Evolutionary conservation across 805 yeast species (phyloP).

Genomic region (Saturnispora zaruensis): DNA sequence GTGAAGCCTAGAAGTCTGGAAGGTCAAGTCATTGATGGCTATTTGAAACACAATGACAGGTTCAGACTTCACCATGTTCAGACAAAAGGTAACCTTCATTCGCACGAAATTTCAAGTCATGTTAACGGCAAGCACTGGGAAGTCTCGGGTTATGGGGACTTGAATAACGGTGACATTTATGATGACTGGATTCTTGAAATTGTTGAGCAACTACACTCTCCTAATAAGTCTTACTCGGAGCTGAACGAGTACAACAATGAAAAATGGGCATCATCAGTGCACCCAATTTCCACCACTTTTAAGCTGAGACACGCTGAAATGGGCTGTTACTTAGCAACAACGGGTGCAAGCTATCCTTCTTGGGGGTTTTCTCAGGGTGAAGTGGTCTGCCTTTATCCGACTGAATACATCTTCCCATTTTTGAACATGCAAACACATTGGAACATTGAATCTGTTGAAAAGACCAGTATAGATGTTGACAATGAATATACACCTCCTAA

Average conservation of each 20-base stretch:
- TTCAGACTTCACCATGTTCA: constrained; percentile 55
- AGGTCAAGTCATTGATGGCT: constrained; percentile 10
- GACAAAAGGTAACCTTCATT: constrained; percentile 61
- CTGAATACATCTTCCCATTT: constrained; percentile 19
- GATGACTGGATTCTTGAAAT: constrained; percentile 76
- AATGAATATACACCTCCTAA: constrained; percentile 33
- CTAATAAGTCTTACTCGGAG: constrained; percentile 21
- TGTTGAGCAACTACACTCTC: constrained; percentile 41
- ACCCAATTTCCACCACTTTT: constrained; percentile 78
- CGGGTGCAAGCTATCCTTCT: constrained; percentile 74
- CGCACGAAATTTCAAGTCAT: constrained; percentile 61
- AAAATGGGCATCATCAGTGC: constrained; percentile 42
- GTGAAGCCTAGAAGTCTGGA: constrained; percentile 29
- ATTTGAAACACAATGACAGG: constrained; percentile 49
- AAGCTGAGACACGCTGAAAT: constrained; percentile 59
- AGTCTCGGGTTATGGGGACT: constrained; percentile 67
- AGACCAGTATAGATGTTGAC: constrained; percentile 36
- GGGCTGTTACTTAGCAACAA: constrained; percentile 79
- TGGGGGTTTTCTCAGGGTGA: constrained; percentile 99
- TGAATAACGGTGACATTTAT: constrained; percentile 55
- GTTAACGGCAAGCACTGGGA: constrained; percentile 42
- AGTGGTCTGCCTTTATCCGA: constrained; percentile 53
- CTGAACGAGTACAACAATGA: constrained; percentile 29
- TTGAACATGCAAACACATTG: constrained; percentile 65
- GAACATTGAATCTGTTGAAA: constrained; percentile 67